Base-by-base conservation (phyloP, 2,329 filamentous ascomycete species). In the Aspergillus sp. region DNA sequence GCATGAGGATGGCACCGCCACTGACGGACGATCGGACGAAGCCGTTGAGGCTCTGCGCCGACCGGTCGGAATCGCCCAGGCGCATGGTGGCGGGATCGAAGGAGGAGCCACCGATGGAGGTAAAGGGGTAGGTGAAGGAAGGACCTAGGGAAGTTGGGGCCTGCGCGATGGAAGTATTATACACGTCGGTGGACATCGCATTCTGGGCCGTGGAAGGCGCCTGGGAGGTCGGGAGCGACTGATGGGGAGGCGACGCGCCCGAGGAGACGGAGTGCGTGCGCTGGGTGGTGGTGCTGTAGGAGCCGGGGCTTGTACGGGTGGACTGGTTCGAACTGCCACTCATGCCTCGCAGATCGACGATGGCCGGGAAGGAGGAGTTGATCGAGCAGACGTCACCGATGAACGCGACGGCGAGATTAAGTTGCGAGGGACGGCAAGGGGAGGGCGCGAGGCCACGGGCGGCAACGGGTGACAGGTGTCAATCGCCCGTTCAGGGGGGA, bases 1-100 rank as follows among this genome's bases (percentile, higher is more conserved):
- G 82, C 71, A 87, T 76, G 50, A 83, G 68, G 55, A 87, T 76
- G 43, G 74, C 70, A 43, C 72, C 68, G 47, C 65, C 67, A 17
- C 62, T 66, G 42, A 52, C 58, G n/a, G 60, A 55, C 14, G 60
- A 55, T 48, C 65, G 64, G 47, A 61, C 61, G 40, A 71, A 65
- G 58, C 68, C 67, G 55, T 71, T 72, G 41, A 73, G 63, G 55
- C 63, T 59, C 57, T 69, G 69, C 52, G 66, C 59, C 49, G 67
- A 64, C 47, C 67, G 64, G 57, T 73, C 71, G 52, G 67, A 58
- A 16, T 72, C 69, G 34, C 58, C 58, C 38, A 69, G 60, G 59
- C 66, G 69, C 67, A 71, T 73, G 57, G 62, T 64, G 62, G 56
- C 59, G 34, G 63, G 43, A 58, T 72, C 71, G 47, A 72, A 72